Conservation (phyloP, 2,329 filamentous ascomycete genomes). For the Arthrinium phaeospermum region DNA sequence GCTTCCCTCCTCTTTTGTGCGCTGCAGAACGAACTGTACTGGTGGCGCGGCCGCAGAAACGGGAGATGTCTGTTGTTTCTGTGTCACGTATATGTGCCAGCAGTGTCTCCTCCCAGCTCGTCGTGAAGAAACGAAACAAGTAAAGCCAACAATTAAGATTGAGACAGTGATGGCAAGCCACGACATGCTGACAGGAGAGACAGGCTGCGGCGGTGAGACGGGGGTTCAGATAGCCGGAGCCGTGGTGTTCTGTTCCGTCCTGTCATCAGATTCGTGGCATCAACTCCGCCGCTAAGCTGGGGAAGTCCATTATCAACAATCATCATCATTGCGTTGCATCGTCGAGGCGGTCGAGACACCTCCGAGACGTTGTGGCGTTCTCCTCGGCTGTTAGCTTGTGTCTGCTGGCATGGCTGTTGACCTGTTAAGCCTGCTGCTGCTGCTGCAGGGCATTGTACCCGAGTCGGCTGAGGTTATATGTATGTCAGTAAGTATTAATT, state of each 20-base stretch:
- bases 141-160: neutral
- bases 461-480: neutral
- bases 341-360: neutral
- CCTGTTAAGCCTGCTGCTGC: neutral
- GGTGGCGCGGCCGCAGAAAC: neutral
- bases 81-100: neutral
- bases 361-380: neutral
- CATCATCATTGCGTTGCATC: neutral
- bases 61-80: neutral
- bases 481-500: no score
- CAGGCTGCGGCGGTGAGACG: no score
- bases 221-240: neutral
- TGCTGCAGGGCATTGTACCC: neutral
- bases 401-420: neutral
- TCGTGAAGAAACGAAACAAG: neutral
- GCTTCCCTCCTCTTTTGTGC: neutral
- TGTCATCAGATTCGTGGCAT: neutral
- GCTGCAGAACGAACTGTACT: neutral
- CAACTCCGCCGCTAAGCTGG: neutral
- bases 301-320: neutral
- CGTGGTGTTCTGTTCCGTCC: neutral
- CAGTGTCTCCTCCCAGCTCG: neutral
- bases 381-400: neutral
- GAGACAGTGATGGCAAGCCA: neutral
- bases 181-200: neutral